Evolutionary conservation across 345 rosid species (phyloP).

Genomic region (Bruguiera sexangula): DNA sequence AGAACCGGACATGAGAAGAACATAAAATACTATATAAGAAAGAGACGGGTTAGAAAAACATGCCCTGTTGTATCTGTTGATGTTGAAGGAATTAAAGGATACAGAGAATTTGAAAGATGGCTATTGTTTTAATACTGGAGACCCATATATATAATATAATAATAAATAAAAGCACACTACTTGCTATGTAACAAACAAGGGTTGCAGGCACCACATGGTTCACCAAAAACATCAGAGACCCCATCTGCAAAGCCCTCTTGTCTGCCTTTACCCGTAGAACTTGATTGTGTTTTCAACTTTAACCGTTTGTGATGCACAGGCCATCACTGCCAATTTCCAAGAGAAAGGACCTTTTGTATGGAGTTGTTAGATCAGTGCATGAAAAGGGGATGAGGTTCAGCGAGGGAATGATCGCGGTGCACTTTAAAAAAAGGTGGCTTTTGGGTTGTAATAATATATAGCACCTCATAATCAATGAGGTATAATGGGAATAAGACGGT

Average conservation of each 20-base stretch:
- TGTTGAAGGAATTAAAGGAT: background rate
- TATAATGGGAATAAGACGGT: too few species aligned
- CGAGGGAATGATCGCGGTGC: too few species aligned
- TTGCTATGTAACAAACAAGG: background rate
- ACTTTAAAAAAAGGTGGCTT: too few species aligned
- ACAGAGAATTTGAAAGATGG: background rate
- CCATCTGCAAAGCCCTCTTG: conserved; percentile 27
- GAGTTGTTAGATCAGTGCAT: conserved; percentile 24
- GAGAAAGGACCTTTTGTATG: background rate
- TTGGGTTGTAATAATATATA: too few species aligned
- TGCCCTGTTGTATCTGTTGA: conserved; percentile 2
- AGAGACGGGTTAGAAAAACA: background rate
- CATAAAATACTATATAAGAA: background rate
- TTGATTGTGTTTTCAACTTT: conserved; percentile 14
- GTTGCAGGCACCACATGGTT: background rate
- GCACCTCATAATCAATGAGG: too few species aligned
- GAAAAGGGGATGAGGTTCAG: conserved; percentile 7
- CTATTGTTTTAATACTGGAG: background rate
- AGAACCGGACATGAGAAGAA: background rate
- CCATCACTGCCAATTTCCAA: background rate
- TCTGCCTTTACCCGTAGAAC: conserved; percentile 22
- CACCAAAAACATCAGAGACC: conserved; percentile 12
- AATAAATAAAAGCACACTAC: too few species aligned
- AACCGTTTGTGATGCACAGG: conserved; percentile 23
- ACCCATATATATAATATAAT: background rate